Base-by-base conservation (phyloP, 306 rosid species). In the Mimosa bimucronata region DNA sequence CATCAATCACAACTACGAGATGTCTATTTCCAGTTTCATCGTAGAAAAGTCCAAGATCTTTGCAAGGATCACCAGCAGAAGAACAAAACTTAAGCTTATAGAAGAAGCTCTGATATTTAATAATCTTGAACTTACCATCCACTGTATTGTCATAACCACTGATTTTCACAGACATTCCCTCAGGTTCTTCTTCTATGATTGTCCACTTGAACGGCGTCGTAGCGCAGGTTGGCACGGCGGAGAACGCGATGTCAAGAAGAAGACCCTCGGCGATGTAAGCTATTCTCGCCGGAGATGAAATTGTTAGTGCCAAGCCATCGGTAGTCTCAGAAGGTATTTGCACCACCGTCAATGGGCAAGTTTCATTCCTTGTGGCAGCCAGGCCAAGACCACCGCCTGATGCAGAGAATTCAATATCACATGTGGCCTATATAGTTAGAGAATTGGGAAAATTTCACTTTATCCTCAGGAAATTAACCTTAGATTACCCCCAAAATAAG, bases 381-480 rank as follows among this genome's bases (percentile, higher is more conserved):
- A 60, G 34, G 2, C 66, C 66, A 60, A 60, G 66, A 4, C 66
- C 66, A 60, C 66, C 66, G 23, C 66, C 66, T 60, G 66, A 60
- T 10, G 3, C 19, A 60, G 18, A 60, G 31, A 11, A 23, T 21
- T 50, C 7, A 53, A 2, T 53, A n/a, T 53, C 61, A 53, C 12
- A n/a, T 19, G 2, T 53, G 60, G 26, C 26, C 18, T 19, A 19
- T 53, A 19, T 53, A 53, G 18, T 48, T 3, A 14, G 55, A 48
- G 8, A 15, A 48, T 48, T 46, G 0, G 52, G 18, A 14, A 46
- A 46, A 46, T 46, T 9, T 42, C 11, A 10, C 11, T 42, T 42
- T 42, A n/a, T n/a, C n/a, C n/a, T n/a, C n/a, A n/a, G n/a, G n/a
- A n/a, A n/a, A n/a, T n/a, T n/a, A n/a, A n/a, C n/a, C n/a, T n/a